Percentiles rank a stretch among this genome's conserved stretches.
phyloP scores from a whole-genome alignment of 2,329 filamentous ascomycete species.

The Rhynchosporium secalis region DNA sequence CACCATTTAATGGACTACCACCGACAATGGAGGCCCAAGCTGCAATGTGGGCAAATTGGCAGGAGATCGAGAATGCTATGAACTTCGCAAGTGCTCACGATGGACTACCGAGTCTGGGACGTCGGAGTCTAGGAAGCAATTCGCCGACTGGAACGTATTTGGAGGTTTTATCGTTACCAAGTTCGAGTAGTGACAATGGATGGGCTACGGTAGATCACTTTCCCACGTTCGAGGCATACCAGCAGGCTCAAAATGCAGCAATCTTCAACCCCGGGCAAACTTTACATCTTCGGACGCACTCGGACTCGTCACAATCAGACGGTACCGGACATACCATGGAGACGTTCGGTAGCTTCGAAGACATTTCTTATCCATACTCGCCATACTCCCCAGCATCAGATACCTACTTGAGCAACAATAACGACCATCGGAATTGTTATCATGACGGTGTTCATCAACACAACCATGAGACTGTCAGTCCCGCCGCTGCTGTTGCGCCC shows the following conservation, averaged over 20 bases:
- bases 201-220: slow-evolving; percentile 82
- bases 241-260: slow-evolving; percentile 56
- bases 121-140: slow-evolving; percentile 56
- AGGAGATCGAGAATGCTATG: slow-evolving; percentile 75
- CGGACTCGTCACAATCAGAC: slow-evolving; percentile 79
- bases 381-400: slow-evolving; percentile 85
- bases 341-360: slow-evolving; percentile 75
- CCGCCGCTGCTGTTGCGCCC: slow-evolving; percentile 65
- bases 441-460: slow-evolving; percentile 55
- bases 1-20: slow-evolving; percentile 59
- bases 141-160: slow-evolving; percentile 79
- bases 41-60: slow-evolving; percentile 71
- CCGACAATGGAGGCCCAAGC: slow-evolving; percentile 58
- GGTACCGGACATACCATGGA: slow-evolving; percentile 57
- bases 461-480: slow-evolving; percentile 60
- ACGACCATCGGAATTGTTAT: slow-evolving; percentile 60
- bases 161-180: slow-evolving; percentile 79
- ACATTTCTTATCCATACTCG: slow-evolving; percentile 65
- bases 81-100: slow-evolving; percentile 48
- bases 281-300: slow-evolving; percentile 81
- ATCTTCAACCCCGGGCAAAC: slow-evolving; percentile 94
- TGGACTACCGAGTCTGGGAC: slow-evolving; percentile 48
- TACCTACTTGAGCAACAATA: slow-evolving; percentile 60
- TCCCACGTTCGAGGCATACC: slow-evolving; percentile 68
- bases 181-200: slow-evolving; percentile 80